Evolutionary conservation across 75 land plant genomes (phyloP).

Genomic region (Pseudotsuga menziesii): DNA sequence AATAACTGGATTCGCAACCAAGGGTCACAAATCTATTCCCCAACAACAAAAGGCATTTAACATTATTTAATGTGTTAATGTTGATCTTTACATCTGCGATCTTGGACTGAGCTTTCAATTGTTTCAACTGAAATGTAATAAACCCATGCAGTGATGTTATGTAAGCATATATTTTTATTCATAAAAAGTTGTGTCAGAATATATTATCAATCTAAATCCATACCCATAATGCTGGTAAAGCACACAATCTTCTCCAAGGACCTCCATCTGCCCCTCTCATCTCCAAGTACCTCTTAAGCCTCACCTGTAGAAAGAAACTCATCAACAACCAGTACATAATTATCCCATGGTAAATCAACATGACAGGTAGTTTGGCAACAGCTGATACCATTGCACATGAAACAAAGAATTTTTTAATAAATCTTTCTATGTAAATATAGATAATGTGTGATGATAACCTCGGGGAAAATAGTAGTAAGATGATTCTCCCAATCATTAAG

Average conservation of each 20-base stretch:
- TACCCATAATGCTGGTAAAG: slow-evolving; percentile 98
- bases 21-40: neutral
- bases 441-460: slow-evolving; percentile 35
- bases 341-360: neutral
- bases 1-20: too few relatives aligned
- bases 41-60: neutral
- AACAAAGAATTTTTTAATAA: neutral
- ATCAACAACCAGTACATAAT: neutral
- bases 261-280: slow-evolving; percentile 99
- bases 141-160: neutral
- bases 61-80: neutral
- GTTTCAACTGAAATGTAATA: neutral
- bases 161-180: neutral
- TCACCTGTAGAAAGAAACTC: slow-evolving; percentile 47
- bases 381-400: slow-evolving; percentile 7
- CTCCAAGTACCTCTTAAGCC: slow-evolving; percentile 94
- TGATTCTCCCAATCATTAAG: slow-evolving; percentile 99
- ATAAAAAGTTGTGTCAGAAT: too few relatives aligned
- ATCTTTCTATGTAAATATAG: neutral
- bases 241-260: slow-evolving; percentile 98
- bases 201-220: neutral
- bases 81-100: neutral
- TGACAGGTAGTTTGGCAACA: neutral
- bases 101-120: neutral
- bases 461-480: slow-evolving; percentile 96